Conservation (phyloP, 169 alveolate species). For the Neospora caninum region DNA sequence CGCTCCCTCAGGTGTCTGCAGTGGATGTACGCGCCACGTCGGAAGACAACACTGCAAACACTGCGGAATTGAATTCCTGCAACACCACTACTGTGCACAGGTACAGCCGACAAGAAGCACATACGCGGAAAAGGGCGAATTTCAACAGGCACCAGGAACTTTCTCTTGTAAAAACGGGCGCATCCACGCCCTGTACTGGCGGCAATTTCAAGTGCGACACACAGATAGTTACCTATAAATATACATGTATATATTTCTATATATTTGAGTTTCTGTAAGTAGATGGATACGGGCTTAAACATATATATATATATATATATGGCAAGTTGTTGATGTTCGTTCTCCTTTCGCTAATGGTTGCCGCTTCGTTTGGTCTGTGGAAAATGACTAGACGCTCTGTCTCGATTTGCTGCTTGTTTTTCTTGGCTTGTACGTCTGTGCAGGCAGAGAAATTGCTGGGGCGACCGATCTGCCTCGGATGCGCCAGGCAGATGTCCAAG, state of each 20-base stretch:
- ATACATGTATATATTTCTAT: not conserved
- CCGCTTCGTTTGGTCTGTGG: too few species aligned
- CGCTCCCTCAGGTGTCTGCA: conserved; percentile 39
- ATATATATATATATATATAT: too few species aligned
- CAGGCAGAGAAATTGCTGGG: conserved; percentile 42
- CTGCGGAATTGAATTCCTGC: conserved; percentile 44
- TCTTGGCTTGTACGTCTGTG: not conserved
- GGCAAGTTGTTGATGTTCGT: too few species aligned
- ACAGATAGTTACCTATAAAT: too few species aligned
- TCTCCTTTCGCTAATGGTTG: too few species aligned
- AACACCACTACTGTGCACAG: conserved; percentile 33
- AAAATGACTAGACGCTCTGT: too few species aligned
- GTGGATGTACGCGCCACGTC: conserved; percentile 37
- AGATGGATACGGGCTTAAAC: not conserved
- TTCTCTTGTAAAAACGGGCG: not conserved
- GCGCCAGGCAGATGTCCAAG: conserved; percentile 38
- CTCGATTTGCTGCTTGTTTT: too few species aligned
- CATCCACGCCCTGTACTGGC: too few species aligned
- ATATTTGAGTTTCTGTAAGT: not conserved
- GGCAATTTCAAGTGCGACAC: too few species aligned
- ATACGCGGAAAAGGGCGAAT: not conserved
- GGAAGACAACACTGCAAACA: conserved; percentile 32
- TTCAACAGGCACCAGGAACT: not conserved
- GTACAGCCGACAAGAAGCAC: not conserved
- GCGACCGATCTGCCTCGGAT: conserved; percentile 20